Conservation (phyloP, 768 basidiomycete species). For the Agrocybe praecox region DNA sequence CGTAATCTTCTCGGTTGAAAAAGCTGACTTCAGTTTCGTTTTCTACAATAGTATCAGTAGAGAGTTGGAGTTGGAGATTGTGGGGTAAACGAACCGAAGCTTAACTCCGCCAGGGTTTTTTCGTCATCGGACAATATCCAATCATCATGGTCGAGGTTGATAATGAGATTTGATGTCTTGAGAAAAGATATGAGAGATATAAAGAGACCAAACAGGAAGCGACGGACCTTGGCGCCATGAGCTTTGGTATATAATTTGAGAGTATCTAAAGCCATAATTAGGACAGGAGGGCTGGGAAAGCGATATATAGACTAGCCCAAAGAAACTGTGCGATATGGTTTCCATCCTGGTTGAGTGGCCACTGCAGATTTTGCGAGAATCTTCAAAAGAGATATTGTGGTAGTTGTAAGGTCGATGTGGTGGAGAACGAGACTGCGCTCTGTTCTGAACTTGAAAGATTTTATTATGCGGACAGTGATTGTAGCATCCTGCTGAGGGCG, state of each 20-base stretch:
- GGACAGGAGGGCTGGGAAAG: constrained; percentile 3
- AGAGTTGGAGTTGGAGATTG: background rate
- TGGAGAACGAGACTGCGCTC: constrained; percentile 86
- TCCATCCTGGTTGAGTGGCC: constrained; percentile 78
- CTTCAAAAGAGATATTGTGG: constrained; percentile 83
- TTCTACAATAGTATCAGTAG: constrained; percentile 49
- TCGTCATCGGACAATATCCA: constrained; percentile 82
- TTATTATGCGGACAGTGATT: constrained; percentile 90
- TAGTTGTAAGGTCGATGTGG: constrained; percentile 74
- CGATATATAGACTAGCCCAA: constrained; percentile 55
- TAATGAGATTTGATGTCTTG: constrained; percentile 96
- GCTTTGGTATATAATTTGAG: constrained; percentile 94
- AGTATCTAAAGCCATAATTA: constrained; percentile 61
- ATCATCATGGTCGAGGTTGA: constrained; percentile 94
- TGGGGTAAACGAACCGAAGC: constrained; percentile 62
- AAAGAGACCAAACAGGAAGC: background rate
- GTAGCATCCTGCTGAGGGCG: constrained; percentile 77
- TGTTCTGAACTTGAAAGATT: constrained; percentile 92
- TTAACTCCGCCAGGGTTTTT: constrained; percentile 66
- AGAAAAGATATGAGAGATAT: background rate
- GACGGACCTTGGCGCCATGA: constrained; percentile 86
- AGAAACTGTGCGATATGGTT: constrained; percentile 75
- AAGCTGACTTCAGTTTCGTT: constrained; percentile 96
- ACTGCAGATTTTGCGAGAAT: constrained; percentile 70
- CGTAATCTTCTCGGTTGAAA: constrained; percentile 79